These are phyloP conservation scores for Leptomonas pyrrhocoris DNA, from an alignment of 208 protist species.

Conservation along the genomic window DNA sequence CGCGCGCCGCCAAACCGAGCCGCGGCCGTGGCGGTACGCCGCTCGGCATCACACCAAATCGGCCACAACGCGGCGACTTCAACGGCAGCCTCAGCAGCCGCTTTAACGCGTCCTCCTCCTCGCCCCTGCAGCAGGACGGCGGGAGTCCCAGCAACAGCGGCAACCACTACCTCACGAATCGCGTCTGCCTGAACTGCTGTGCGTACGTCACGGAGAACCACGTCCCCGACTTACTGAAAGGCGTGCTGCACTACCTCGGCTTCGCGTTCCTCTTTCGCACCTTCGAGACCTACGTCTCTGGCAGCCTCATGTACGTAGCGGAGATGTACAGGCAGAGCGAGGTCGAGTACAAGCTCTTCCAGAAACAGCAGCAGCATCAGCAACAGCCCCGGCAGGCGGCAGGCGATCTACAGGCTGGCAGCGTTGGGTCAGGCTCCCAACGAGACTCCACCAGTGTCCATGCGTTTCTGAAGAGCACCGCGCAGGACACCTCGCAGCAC, in stretches of 20 bases:
- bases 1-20: neutral
- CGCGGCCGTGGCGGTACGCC: neutral
- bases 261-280: constrained; percentile 58
- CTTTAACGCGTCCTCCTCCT: neutral
- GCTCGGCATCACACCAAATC: neutral
- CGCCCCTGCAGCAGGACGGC: too few relatives aligned
- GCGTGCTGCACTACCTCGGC: constrained; percentile 55
- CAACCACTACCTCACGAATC: neutral
- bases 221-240: constrained; percentile 56
- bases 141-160: neutral
- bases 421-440: neutral
- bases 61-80: neutral
- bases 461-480: neutral
- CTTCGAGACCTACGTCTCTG: constrained; percentile 42
- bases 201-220: constrained; percentile 58
- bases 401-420: neutral
- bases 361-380: constrained; percentile 15
- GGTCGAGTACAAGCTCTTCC: constrained; percentile 24
- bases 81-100: neutral
- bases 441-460: neutral
- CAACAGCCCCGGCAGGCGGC: constrained; percentile 9
- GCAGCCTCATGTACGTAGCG: constrained; percentile 33
- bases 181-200: constrained; percentile 40
- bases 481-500: neutral
- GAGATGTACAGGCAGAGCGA: constrained; percentile 63